These are phyloP conservation scores for Macrophomina phaseolina DNA, from an alignment of 2,329 filamentous ascomycete species.

Conservation along the genomic window DNA sequence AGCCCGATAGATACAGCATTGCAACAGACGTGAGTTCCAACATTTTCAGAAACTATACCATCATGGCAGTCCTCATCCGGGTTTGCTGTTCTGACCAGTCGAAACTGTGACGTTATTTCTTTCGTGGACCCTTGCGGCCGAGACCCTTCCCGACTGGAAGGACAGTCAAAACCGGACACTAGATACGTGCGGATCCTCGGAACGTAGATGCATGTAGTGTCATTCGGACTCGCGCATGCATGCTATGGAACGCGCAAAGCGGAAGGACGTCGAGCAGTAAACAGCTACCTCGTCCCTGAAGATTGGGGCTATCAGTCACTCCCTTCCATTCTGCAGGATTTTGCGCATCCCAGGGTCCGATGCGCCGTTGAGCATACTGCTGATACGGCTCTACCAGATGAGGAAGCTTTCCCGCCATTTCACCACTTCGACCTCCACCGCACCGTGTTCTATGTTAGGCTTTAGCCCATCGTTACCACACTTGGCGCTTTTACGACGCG, in stretches of 20 bases:
- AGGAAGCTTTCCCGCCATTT: not conserved
- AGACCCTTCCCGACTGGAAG: not conserved
- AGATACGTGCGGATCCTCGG: not conserved
- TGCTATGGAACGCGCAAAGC: constrained; percentile 4
- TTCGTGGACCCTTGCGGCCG: not conserved
- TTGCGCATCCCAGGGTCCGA: not conserved
- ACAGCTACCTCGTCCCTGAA: not conserved
- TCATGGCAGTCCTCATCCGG: no score
- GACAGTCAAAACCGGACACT: not conserved
- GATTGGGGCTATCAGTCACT: not conserved
- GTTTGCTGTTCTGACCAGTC: no score
- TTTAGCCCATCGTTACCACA: not conserved
- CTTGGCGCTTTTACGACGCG: not conserved
- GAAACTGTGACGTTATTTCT: not conserved
- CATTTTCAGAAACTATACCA: no score
- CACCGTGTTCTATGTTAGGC: not conserved
- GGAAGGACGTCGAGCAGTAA: constrained; percentile 6
- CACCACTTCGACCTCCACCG: not conserved
- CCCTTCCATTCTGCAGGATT: not conserved
- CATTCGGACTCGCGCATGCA: not conserved
- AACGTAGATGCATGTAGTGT: not conserved
- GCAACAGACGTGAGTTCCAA: no score
- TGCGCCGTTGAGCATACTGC: not conserved
- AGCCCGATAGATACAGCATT: no score
- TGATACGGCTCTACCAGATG: not conserved